Evolutionary conservation across 495 filamentous ascomycete genomes (phyloP), one percentile per base, ranked within the genome.

Genomic region (Haplographium delicatum): DNA sequence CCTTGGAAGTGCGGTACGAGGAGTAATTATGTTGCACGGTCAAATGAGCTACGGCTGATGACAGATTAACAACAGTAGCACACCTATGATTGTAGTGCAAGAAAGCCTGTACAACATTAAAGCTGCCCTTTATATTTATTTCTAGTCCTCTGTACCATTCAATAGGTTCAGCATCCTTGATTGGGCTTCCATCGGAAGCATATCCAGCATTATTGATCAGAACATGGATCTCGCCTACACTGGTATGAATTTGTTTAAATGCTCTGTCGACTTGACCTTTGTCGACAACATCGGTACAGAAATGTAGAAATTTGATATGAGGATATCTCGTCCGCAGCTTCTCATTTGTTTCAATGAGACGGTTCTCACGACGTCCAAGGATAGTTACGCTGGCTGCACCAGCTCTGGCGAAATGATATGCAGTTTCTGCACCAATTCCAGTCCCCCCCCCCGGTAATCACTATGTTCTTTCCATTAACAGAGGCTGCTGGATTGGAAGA

Each of bases 361-460:
- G 60, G n/a, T 51, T 37, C 30, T 51, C 44, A 7, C 43, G 65
- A 2, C 47, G 47, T 1, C 35, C 39, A 16, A 30, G 39, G 1
- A 51, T 41, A 19, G 45, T 38, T 30, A 58, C 26, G 1, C 28
- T 28, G 5, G 5, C 19, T 11, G 39, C 39, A 10, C 74, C 73
- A 9, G 71, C 68, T 26, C 59, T 65, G 0, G 72, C 72, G 45
- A 62, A 75, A 8, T 68, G 58, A 34, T 68, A 34, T 0, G 66
- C 63, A 24, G 64, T 73, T 1, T 61, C 64, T 4, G 51, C 57
- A 4, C 74, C 73, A 31, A 78, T 64, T 8, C 72, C 72, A 23
- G 64, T 67, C 7, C 63, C 66, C 0, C 70, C 73, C n/a, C 0
- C 74, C 72, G 7, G 62, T 72, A 43, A 76, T 67, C 46, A 79